Evolutionary conservation across 345 rosid species (phyloP), one percentile per base, ranked within the genome.

Genomic region (Abelmoschus esculentus): DNA sequence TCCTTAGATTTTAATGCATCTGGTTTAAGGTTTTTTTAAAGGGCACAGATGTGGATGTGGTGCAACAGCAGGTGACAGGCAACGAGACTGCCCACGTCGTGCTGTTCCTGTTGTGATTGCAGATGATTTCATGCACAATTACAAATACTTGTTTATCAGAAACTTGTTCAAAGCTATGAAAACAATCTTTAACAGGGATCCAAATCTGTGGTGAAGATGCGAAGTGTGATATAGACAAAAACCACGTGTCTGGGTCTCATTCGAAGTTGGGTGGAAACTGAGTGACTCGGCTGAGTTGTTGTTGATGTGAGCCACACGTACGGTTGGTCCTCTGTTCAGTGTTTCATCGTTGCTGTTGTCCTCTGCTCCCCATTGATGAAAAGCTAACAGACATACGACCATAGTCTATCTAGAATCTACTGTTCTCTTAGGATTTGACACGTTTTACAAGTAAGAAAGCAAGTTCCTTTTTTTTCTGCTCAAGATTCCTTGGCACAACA

Each of bases 51-150:
- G 77, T 80, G 86, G 89, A 80, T 81, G 77, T 79, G 84, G 83
- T 80, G 80, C 36, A 61, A 77, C 78, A 68, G 66, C 54, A 46
- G 66, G 69, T 73, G 86, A 83, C 17, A 60, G 97, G 95, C 86
- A 72, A 66, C 42, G 1, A 70, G 67, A 80, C 63, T 12, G 86
- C 72, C 89, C 92, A 88, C 92, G 92, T 88, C 87, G 75, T 71
- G 32, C 50, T 3, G 7, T 70, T 34, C 71, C 66, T 65, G 17
- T 22, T 1, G 17, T 28, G 64, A 38, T 57, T 70, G 44, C 53
- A 57, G 69, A 78, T 64, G 28, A 75, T 69, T 65, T 54, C 59
- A 17, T 1, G 57, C 38, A n/a, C 31, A 67, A 50, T 28, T 28
- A n/a, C 40, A 67, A 67, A 47, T 28, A 47, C 15, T 29, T 29